A percentile compares a stretch with the other conserved stretches of the same genome.
Conservation (phyloP, 2,329 filamentous ascomycete species). For the Colletotrichum brevisporum region DNA sequence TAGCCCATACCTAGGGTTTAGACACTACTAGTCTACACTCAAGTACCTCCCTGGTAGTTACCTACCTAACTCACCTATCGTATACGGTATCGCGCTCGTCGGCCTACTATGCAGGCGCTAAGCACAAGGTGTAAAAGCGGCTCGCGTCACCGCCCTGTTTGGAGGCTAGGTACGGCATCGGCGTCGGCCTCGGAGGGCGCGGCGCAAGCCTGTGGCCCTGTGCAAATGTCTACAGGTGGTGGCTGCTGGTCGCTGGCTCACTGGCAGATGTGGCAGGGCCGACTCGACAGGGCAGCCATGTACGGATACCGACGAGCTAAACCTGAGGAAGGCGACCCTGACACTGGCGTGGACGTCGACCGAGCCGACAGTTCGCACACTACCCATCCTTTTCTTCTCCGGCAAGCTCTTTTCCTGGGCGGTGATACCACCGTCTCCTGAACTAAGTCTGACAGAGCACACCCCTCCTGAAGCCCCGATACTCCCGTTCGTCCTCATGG, state of each 20-base stretch:
- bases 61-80: background rate
- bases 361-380: slow-evolving; percentile 37
- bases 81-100: background rate
- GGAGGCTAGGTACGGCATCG: background rate
- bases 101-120: slow-evolving; percentile 1
- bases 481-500: background rate
- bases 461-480: background rate
- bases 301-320: slow-evolving; percentile 20
- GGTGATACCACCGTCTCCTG: slow-evolving; percentile 35
- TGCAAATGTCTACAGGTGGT: slow-evolving; percentile 21
- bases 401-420: slow-evolving; percentile 27
- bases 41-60: no score
- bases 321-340: slow-evolving; percentile 19
- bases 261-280: background rate
- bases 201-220: slow-evolving; percentile 29
- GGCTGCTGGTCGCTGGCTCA: background rate
- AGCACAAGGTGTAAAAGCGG: slow-evolving; percentile 1
- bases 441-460: background rate
- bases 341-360: slow-evolving; percentile 37
- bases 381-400: slow-evolving; percentile 27
- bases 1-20: no score
- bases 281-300: slow-evolving; percentile 15
- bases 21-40: no score
- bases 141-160: slow-evolving; percentile 39
- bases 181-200: slow-evolving; percentile 1